phyloP scores from a whole-genome alignment of 148 eudicot genomes.

The Diospyros kaki region DNA sequence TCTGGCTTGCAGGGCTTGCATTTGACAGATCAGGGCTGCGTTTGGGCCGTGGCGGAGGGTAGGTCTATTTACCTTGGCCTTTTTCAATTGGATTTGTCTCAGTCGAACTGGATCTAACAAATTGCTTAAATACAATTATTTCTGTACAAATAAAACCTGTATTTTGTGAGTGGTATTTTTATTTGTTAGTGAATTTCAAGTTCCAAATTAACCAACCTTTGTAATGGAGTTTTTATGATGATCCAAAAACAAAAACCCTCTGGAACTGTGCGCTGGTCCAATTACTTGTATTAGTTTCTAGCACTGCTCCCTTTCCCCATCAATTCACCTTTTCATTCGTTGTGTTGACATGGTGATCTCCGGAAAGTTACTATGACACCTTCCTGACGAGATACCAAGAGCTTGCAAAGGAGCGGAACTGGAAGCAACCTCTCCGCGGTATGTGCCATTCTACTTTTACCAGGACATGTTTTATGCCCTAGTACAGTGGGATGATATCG shows the following conservation, averaged over 20 bases:
- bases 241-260: neutral
- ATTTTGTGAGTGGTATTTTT: neutral
- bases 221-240: neutral
- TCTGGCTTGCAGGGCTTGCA: slow-evolving; percentile 68
- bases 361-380: slow-evolving; percentile 84
- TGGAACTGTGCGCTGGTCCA: neutral
- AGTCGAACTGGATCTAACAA: neutral
- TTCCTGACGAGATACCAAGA: slow-evolving; percentile 75
- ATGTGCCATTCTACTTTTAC: slow-evolving; percentile 8
- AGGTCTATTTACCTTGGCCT: slow-evolving; percentile 22
- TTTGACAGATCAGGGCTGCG: slow-evolving; percentile 94
- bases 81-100: neutral
- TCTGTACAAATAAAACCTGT: neutral
- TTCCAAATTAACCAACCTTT: neutral
- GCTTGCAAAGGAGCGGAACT: slow-evolving; percentile 62
- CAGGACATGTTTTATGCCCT: neutral
- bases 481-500: neutral
- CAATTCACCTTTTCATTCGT: neutral
- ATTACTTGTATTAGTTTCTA: neutral
- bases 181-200: too few species aligned
- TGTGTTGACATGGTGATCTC: slow-evolving; percentile 10
- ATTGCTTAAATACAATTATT: neutral
- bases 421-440: slow-evolving; percentile 91
- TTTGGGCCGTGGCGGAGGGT: slow-evolving; percentile 99
- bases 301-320: neutral